Evolutionary conservation across 2,329 filamentous ascomycete species (phyloP).

Genomic region (Colletotrichum noveboracense): DNA sequence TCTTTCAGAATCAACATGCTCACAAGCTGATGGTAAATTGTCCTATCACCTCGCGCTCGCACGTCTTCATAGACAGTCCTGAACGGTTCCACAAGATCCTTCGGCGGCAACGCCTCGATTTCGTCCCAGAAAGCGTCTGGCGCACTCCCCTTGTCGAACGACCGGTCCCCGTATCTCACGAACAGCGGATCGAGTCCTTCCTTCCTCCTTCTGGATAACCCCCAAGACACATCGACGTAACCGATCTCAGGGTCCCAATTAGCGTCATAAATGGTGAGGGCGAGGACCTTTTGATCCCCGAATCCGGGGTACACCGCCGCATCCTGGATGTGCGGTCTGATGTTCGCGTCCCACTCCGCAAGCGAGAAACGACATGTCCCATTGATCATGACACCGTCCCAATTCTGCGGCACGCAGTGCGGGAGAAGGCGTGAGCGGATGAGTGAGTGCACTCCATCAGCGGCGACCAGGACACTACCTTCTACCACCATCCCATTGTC

Average conservation of each 20-base stretch:
- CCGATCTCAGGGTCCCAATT: background rate
- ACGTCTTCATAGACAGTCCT: background rate
- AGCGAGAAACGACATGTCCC: background rate
- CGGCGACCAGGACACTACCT: background rate
- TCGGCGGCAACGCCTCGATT: background rate
- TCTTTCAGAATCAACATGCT: fast-evolving
- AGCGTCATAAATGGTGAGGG: background rate
- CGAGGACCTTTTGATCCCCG: background rate
- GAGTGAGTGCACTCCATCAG: background rate
- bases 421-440: background rate
- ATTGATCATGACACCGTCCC: background rate
- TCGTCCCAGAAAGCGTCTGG: background rate
- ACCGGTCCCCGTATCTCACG: background rate
- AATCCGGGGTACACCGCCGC: background rate
- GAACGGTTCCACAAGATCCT: background rate
- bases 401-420: fast-evolving
- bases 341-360: fast-evolving
- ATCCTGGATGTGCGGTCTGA: background rate
- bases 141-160: background rate
- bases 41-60: background rate
- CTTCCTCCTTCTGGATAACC: background rate
- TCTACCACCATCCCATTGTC: background rate
- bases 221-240: background rate
- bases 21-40: background rate
- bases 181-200: background rate